Evolutionary conservation across 306 rosid genomes (phyloP).

Genomic region (Rubus idaeus): DNA sequence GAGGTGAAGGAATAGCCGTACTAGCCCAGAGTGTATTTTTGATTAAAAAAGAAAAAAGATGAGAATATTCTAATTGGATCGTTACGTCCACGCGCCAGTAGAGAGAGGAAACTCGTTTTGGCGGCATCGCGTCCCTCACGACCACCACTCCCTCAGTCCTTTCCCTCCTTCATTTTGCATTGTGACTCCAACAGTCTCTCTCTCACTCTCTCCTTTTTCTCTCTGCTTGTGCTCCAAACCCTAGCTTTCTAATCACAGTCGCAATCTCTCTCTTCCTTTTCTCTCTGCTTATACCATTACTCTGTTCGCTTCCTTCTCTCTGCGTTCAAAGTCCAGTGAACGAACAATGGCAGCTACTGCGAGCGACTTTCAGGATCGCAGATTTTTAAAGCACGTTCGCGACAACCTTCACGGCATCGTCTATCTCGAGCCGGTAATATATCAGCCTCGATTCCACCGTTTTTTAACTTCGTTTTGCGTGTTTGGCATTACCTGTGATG

Average conservation of each 20-base stretch:
- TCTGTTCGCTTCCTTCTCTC: slow-evolving; percentile 14
- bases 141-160: slow-evolving; percentile 1
- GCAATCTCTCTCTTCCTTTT: background rate
- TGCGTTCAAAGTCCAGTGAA: slow-evolving; percentile 12
- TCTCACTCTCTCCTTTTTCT: background rate
- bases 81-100: slow-evolving; percentile 17
- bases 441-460: background rate
- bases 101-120: slow-evolving; percentile 1
- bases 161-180: slow-evolving; percentile 1
- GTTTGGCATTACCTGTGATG: background rate
- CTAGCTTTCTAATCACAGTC: background rate
- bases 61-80: background rate
- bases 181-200: background rate
- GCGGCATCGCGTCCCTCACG: slow-evolving; percentile 34
- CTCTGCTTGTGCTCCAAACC: background rate
- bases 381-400: slow-evolving; percentile 47
- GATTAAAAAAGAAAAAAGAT: background rate
- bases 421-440: slow-evolving; percentile 58
- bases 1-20: background rate
- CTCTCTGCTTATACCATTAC: background rate
- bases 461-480: slow-evolving; percentile 7
- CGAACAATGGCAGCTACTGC: slow-evolving; percentile 31
- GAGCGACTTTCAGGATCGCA: slow-evolving; percentile 36
- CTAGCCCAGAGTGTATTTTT: background rate
- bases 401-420: slow-evolving; percentile 75